Evolutionary conservation across 2,329 filamentous ascomycete species (phyloP).

Genomic region (Phialophora chinensis): DNA sequence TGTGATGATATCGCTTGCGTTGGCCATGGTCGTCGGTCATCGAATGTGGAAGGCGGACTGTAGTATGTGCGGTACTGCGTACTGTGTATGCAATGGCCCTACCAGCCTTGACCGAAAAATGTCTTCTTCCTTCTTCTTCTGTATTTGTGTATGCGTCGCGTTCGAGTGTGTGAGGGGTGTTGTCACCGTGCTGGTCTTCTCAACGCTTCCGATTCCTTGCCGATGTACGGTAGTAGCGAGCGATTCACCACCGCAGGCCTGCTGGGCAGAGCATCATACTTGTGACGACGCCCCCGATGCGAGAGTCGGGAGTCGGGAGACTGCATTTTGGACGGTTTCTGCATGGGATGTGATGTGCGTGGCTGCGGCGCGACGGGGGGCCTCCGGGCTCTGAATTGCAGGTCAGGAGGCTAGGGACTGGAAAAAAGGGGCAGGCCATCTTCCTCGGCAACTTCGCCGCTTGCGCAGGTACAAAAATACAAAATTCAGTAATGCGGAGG

Average conservation of each 20-base stretch:
- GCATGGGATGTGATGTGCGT: not conserved
- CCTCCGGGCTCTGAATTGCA: not conserved
- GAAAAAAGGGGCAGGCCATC: not conserved
- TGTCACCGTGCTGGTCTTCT: not conserved
- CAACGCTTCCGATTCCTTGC: not conserved
- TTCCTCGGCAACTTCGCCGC: not conserved
- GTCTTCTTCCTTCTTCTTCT: too few species aligned
- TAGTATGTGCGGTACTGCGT: too few species aligned
- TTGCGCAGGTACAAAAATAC: too few species aligned
- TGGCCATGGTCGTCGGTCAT: constrained; percentile 33
- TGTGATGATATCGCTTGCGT: constrained; percentile 60
- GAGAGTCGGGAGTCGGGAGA: not conserved
- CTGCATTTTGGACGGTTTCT: not conserved
- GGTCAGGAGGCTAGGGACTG: not conserved
- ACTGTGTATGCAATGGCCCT: too few species aligned
- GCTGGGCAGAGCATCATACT: not conserved
- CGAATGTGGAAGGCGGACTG: too few species aligned
- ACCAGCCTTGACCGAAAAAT: too few species aligned
- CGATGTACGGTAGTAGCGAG: not conserved
- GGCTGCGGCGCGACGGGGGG: not conserved
- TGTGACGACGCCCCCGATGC: not conserved
- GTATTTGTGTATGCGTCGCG: too few species aligned
- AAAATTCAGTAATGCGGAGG: too few species aligned
- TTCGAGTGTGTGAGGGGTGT: not conserved
- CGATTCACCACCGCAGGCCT: not conserved